Percentiles rank a stretch among this genome's conserved stretches.
Evolutionary conservation across 371 early-diverging fungal species (phyloP).

Genomic region (Catenaria anguillulae): DNA sequence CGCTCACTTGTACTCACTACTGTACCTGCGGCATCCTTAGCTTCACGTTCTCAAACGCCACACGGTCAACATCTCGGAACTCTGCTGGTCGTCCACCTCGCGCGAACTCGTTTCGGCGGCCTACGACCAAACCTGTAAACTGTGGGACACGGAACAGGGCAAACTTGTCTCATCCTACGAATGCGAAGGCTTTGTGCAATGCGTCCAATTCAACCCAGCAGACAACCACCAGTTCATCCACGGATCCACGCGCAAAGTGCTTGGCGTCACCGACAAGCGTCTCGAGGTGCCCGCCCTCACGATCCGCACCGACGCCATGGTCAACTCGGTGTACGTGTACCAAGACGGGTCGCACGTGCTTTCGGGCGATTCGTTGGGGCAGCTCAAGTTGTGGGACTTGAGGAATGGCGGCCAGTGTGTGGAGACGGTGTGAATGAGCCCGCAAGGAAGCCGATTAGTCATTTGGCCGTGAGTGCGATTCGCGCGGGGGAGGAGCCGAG

Average conservation of each 20-base stretch:
- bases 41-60: slow-evolving; percentile 40
- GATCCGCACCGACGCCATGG: slow-evolving; percentile 58
- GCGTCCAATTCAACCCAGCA: slow-evolving; percentile 58
- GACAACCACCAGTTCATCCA: slow-evolving; percentile 57
- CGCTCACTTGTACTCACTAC: too few relatives aligned
- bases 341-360: slow-evolving; percentile 56
- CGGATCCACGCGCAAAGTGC: slow-evolving; percentile 60
- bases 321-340: slow-evolving; percentile 52
- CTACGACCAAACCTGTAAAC: slow-evolving; percentile 68
- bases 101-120: slow-evolving; percentile 56
- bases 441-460: slow-evolving; percentile 58
- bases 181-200: slow-evolving; percentile 69
- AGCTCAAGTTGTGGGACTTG: slow-evolving; percentile 70
- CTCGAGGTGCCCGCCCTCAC: slow-evolving; percentile 23
- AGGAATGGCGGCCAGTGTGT: slow-evolving; percentile 45
- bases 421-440: slow-evolving; percentile 45
- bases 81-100: slow-evolving; percentile 59
- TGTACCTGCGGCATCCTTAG: background rate
- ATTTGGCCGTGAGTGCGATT: slow-evolving; percentile 47
- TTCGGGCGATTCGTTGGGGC: slow-evolving; percentile 62
- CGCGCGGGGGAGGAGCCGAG: slow-evolving; percentile 58
- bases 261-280: slow-evolving; percentile 54
- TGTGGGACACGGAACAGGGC: slow-evolving; percentile 64
- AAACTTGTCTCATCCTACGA: slow-evolving; percentile 48
- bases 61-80: slow-evolving; percentile 62